Evolutionary conservation across 805 yeast species (phyloP), one percentile per base, ranked within the genome.

Genomic region (Barnettozyma populi): DNA sequence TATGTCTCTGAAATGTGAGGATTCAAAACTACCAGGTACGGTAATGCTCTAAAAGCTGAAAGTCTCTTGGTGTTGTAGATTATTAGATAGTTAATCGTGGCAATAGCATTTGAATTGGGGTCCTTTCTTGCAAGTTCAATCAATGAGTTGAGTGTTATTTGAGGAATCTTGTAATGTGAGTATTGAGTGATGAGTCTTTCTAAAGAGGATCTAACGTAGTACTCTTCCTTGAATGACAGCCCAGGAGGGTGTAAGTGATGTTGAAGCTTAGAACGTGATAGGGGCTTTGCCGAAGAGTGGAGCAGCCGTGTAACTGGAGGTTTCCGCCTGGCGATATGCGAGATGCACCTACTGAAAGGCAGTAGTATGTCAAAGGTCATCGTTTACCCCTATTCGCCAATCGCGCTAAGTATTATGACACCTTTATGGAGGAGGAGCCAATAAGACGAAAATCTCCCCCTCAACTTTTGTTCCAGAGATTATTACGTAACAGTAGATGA

Each of bases 1-100:
- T 89, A 88, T 20, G 86, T 83, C 56, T 79, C 79, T 10, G 92
- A 84, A 44, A 92, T 83, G 57, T 87, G 80, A 6, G 97, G 97
- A 62, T 92, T 92, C 52, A 92, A 66, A 47, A 90, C 84, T 41
- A 84, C 89, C 55, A 90, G 75, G 63, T 89, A 92, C 0, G 97
- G 97, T 46, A 92, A 68, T 39, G 75, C 71, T 52, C 92, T 76
- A 54, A 92, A 79, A 25, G 83, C 84, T 29, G 75, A 73, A 16
- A 90, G 64, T 52, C 97, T 72, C 46, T 82, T 78, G 7, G 95
- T 87, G 47, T 89, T 81, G 55, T 78, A 74, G 0, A 79, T 74
- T 20, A 85, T 62, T 38, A 86, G 59, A 43, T 74, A 70, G 50
- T 79, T 76, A 14, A 83, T 69, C 0, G 90, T 82, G 13, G 76